These are phyloP conservation scores for Fusarium sp. DNA, from an alignment of 2,329 filamentous ascomycete genomes.

Conservation along the genomic window DNA sequence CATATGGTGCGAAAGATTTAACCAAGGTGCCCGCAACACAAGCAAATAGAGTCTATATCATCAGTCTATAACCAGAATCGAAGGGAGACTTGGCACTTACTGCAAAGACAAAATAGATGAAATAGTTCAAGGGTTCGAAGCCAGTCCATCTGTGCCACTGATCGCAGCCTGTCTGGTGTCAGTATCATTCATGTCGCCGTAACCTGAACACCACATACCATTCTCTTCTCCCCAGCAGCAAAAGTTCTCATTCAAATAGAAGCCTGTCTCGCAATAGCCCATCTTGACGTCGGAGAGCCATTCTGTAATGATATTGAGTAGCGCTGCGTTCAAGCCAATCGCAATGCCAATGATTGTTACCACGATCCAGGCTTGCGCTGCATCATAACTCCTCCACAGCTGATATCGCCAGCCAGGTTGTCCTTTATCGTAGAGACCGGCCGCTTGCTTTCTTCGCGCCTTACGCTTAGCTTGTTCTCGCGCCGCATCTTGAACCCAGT, in stretches of 20 bases:
- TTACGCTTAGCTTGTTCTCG: slow-evolving; percentile 88
- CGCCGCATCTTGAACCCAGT: slow-evolving; percentile 98
- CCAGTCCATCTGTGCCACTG: slow-evolving; percentile 93
- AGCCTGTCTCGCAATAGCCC: slow-evolving; percentile 94
- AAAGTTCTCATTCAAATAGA: slow-evolving; percentile 97
- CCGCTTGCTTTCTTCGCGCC: slow-evolving; percentile 77
- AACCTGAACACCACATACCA: slow-evolving; percentile 58
- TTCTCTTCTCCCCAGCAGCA: slow-evolving; percentile 97
- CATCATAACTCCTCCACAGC: slow-evolving; percentile 89
- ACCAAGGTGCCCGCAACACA: slow-evolving; percentile 86
- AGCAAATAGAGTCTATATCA: slow-evolving; percentile 76
- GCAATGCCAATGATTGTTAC: slow-evolving; percentile 92
- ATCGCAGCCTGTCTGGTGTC: slow-evolving; percentile 71
- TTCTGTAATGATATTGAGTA: slow-evolving; percentile 95
- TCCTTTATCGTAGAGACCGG: slow-evolving; percentile 77
- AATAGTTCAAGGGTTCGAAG: slow-evolving; percentile 82
- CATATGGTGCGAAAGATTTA: slow-evolving; percentile 93
- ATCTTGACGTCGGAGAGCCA: slow-evolving; percentile 97
- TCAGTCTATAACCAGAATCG: slow-evolving; percentile 11
- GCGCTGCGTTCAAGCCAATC: slow-evolving; percentile 92
- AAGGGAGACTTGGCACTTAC: slow-evolving; percentile 57
- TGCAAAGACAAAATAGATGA: slow-evolving; percentile 88
- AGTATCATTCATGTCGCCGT: neutral
- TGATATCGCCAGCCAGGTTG: slow-evolving; percentile 82
- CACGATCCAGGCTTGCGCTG: slow-evolving; percentile 97